Percentiles rank a stretch among this genome's conserved stretches.
Evolutionary conservation across 257 asterid species (phyloP).

Genomic region (Rubia yunnanensis): DNA sequence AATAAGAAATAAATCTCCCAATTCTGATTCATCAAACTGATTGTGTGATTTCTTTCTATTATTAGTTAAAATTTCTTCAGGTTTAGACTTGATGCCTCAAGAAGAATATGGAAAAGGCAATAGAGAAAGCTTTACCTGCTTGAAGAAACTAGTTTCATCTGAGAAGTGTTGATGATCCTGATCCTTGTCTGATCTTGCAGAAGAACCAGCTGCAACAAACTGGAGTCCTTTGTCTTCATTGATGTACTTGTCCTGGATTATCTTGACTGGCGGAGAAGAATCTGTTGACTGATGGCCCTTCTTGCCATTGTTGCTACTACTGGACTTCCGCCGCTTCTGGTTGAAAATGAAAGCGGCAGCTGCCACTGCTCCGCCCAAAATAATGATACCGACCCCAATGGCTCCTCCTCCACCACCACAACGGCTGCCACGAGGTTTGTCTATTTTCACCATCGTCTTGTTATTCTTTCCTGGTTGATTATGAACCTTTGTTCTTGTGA

Average conservation of each 20-base stretch:
- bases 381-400: constrained; percentile 35
- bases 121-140: constrained; percentile 19
- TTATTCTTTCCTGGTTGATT: constrained; percentile 18
- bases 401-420: constrained; percentile 24
- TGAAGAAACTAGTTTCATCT: constrained; percentile 1
- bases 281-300: not conserved
- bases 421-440: not conserved
- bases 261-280: not conserved
- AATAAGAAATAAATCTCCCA: not conserved
- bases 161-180: constrained; percentile 4
- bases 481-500: not conserved
- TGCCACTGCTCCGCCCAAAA: constrained; percentile 62
- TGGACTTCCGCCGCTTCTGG: constrained; percentile 26
- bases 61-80: not conserved
- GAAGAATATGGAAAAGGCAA: not conserved
- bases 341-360: constrained; percentile 39
- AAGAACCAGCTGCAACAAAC: constrained; percentile 1
- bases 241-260: constrained; percentile 12
- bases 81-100: not conserved
- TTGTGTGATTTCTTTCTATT: not conserved
- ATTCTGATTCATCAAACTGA: not conserved
- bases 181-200: not conserved
- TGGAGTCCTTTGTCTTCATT: constrained; percentile 15
- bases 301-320: constrained; percentile 5
- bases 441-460: constrained; percentile 20